Percentiles rank a stretch among this genome's conserved stretches.
phyloP scores from a whole-genome alignment of 2,329 filamentous ascomycete genomes.

The Diaporthe helianthi region DNA sequence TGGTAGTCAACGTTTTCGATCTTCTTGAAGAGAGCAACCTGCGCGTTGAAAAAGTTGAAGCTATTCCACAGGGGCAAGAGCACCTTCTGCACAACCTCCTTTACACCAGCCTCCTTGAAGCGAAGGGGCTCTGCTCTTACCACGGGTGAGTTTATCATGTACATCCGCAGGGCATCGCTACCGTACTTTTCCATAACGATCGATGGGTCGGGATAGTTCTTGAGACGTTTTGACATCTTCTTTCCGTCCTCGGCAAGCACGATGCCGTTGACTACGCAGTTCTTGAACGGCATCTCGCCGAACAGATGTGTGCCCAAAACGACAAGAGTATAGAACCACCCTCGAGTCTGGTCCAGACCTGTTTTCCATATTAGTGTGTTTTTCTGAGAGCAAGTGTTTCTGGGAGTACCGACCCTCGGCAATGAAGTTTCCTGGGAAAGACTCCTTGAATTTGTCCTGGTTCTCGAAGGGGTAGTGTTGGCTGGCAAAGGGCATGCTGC shows the following conservation, averaged over 20 bases:
- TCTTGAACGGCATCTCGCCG: conserved; percentile 85
- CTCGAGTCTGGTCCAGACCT: conserved; percentile 83
- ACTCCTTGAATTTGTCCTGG: conserved; percentile 77
- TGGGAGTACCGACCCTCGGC: conserved; percentile 69
- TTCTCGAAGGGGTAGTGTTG: conserved; percentile 94
- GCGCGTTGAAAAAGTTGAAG: conserved; percentile 94
- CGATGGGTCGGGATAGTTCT: conserved; percentile 92
- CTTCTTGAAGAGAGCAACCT: conserved; percentile 87
- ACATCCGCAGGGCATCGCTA: conserved; percentile 90
- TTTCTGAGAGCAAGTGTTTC: neutral
- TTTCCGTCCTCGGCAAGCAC: conserved; percentile 94
- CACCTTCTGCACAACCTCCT: conserved; percentile 93
- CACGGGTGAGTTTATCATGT: conserved; percentile 95
- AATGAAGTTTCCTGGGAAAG: conserved; percentile 93
- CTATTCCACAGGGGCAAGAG: conserved; percentile 93
- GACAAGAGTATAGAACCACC: conserved; percentile 95
- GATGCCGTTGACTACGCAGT: conserved; percentile 95
- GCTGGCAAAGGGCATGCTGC: conserved; percentile 92
- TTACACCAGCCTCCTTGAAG: conserved; percentile 92
- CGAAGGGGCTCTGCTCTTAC: conserved; percentile 88
- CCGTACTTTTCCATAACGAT: conserved; percentile 88
- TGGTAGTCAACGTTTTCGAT: conserved; percentile 76
- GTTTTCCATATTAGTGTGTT: neutral
- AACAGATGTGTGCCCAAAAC: conserved; percentile 90
- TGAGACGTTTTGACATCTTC: conserved; percentile 97